phyloP scores from a whole-genome alignment of 352 stramenopile species.

The Globisporangium cylindrosporum region DNA sequence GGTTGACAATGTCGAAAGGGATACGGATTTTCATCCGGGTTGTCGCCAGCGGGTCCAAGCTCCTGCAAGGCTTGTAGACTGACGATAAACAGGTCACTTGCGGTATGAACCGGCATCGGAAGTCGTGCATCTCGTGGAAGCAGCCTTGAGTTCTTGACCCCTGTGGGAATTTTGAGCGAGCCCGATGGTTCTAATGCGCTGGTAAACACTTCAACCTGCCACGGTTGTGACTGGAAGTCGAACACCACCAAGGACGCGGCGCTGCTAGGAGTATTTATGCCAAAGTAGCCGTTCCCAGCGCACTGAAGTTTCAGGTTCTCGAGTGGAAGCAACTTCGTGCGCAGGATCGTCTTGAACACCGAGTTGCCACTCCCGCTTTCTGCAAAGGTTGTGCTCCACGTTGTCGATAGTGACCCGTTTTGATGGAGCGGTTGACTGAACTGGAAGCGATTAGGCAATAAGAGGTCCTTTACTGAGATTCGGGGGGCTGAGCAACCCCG shows the following conservation, averaged over 20 bases:
- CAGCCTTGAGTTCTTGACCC: neutral
- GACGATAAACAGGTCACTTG: neutral
- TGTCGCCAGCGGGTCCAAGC: neutral
- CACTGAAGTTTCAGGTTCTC: neutral
- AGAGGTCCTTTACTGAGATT: neutral
- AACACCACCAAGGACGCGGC: constrained; percentile 9
- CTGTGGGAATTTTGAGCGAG: constrained; percentile 11
- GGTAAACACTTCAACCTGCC: constrained; percentile 8
- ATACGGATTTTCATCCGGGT: neutral
- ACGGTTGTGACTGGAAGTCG: constrained; percentile 15
- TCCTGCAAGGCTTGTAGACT: neutral
- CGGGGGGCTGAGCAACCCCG: neutral
- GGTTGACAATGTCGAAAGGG: too few species aligned
- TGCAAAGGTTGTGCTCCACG: neutral
- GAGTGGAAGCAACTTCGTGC: neutral
- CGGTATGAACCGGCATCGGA: neutral
- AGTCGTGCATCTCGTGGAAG: neutral
- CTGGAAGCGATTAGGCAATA: neutral
- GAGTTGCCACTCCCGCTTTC: constrained; percentile 6
- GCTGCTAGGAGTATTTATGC: neutral
- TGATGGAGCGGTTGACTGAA: too few species aligned
- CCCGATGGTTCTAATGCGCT: neutral
- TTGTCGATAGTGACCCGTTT: neutral
- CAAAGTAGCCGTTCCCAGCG: neutral
- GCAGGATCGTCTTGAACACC: constrained; percentile 19